Conservation (phyloP, 106 monocot genomes). For the Dactylorhiza incarnata region DNA sequence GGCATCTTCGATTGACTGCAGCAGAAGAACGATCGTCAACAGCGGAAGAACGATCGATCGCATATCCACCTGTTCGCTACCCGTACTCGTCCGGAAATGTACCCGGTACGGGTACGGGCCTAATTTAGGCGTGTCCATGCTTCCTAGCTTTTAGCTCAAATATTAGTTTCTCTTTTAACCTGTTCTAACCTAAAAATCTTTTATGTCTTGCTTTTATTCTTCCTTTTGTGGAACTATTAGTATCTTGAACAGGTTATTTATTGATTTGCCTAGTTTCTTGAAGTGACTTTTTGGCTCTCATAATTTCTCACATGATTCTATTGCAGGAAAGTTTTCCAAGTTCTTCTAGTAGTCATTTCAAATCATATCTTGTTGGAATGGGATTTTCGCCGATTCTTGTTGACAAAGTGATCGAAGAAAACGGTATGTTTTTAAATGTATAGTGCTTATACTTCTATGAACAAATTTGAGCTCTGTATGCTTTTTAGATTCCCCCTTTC, state of each 20-base stretch:
- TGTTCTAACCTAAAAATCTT: background rate
- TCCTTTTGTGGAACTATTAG: background rate
- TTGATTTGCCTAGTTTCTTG: background rate
- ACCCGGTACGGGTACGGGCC: no score
- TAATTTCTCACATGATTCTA: background rate
- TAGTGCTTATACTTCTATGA: background rate
- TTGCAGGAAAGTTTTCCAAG: conserved; percentile 43
- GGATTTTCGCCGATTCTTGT: conserved; percentile 65
- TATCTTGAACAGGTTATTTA: background rate
- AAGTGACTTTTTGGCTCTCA: background rate
- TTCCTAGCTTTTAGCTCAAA: no score
- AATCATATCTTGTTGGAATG: conserved; percentile 65
- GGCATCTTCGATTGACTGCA: no score
- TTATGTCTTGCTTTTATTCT: background rate
- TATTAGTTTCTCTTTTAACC: background rate
- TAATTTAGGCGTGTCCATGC: no score
- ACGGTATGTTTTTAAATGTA: conserved; percentile 33
- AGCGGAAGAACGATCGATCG: no score
- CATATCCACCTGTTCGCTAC: no score
- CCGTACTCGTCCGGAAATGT: no score
- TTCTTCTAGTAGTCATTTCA: conserved; percentile 44
- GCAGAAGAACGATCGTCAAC: no score
- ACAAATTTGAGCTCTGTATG: background rate
- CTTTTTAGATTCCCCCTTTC: background rate
- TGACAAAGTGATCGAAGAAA: conserved; percentile 66